A percentile compares a stretch with the other conserved stretches of the same genome.
Evolutionary conservation across 805 yeast genomes (phyloP).

Genomic region (Metschnikowia arizonensis): DNA sequence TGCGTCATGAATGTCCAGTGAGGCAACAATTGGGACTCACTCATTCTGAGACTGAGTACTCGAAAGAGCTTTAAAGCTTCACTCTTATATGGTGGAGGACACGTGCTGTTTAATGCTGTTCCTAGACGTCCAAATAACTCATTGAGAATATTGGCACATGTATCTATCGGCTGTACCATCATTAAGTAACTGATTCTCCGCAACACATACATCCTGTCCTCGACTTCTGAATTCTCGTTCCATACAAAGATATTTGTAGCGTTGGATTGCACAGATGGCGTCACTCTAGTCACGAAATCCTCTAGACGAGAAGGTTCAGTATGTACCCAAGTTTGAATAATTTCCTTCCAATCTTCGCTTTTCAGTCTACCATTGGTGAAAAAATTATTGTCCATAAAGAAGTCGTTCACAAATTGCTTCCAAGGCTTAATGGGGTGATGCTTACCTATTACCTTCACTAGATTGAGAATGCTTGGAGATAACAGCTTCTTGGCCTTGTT

Average conservation of each 20-base stretch:
- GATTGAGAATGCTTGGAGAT: slow-evolving; percentile 41
- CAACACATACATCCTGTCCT: slow-evolving; percentile 48
- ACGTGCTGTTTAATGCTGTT: slow-evolving; percentile 26
- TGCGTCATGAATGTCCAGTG: slow-evolving; percentile 68
- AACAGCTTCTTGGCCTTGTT: slow-evolving; percentile 42
- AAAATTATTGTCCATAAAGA: slow-evolving; percentile 57
- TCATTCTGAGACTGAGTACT: slow-evolving; percentile 57
- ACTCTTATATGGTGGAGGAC: slow-evolving; percentile 32
- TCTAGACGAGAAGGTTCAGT: slow-evolving; percentile 56
- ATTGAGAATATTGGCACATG: slow-evolving; percentile 48
- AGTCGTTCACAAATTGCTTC: slow-evolving; percentile 61
- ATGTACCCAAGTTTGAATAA: slow-evolving; percentile 60
- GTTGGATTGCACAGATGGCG: slow-evolving; percentile 40
- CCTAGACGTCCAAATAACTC: slow-evolving; percentile 38
- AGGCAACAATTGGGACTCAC: slow-evolving; percentile 59
- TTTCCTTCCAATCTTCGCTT: slow-evolving; percentile 47
- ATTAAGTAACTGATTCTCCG: slow-evolving; percentile 62
- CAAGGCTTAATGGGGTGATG: slow-evolving; percentile 48
- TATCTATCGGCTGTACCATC: slow-evolving; percentile 58
- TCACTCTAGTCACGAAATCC: slow-evolving; percentile 43
- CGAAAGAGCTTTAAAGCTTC: slow-evolving; percentile 59
- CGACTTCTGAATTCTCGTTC: slow-evolving; percentile 62
- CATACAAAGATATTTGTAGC: slow-evolving; percentile 65
- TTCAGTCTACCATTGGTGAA: slow-evolving; percentile 29
- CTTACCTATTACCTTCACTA: slow-evolving; percentile 40